Conservation (phyloP, 441 rosid genomes). For the Euphorbia schlechtendalii region DNA sequence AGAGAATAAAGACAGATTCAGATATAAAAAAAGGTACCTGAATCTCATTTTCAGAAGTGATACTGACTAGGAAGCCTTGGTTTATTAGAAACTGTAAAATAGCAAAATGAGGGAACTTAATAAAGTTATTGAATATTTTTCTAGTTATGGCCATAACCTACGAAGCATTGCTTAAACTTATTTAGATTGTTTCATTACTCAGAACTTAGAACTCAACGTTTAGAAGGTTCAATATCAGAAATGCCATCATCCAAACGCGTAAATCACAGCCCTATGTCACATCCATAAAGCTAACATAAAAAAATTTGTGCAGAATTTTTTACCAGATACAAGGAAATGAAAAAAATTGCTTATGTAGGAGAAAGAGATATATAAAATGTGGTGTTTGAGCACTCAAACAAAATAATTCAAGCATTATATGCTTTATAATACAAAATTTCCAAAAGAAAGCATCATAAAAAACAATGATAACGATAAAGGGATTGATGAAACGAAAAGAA, state of each 20-base stretch:
- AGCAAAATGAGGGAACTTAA: too few species aligned
- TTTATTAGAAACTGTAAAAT: slow-evolving; percentile 51
- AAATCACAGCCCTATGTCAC: background rate
- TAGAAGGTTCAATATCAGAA: background rate
- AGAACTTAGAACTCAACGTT: background rate
- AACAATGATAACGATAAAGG: too few species aligned
- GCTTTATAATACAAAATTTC: background rate
- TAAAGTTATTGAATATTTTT: background rate
- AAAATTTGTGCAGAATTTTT: background rate
- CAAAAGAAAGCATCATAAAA: background rate
- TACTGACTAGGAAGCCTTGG: slow-evolving; percentile 45
- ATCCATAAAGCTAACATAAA: background rate
- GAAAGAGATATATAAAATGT: background rate
- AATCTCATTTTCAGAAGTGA: slow-evolving; percentile 48
- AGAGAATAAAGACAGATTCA: background rate
- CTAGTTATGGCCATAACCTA: background rate
- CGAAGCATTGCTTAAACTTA: background rate
- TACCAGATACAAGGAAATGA: background rate
- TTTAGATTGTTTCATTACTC: background rate
- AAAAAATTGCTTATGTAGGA: background rate
- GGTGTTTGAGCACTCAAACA: background rate
- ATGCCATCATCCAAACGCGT: background rate
- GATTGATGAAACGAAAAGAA: too few species aligned
- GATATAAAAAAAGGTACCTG: slow-evolving; percentile 36
- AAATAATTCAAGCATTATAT: background rate